phyloP scores from a whole-genome alignment of 495 filamentous ascomycete species.

The Penicillium coprophilum region DNA sequence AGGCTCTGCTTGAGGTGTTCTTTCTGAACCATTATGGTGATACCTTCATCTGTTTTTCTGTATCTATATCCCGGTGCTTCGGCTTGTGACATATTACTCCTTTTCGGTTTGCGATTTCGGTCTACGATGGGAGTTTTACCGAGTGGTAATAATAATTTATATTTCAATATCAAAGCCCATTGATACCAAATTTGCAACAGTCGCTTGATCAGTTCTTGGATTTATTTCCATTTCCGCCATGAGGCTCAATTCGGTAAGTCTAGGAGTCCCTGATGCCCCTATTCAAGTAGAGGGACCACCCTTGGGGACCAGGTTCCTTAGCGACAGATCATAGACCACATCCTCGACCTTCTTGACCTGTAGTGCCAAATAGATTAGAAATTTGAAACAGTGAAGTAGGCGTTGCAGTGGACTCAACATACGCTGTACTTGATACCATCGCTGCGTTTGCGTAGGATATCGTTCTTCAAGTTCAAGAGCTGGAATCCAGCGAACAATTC shows the following conservation, averaged over 20 bases:
- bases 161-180: neutral
- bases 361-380: constrained; percentile 11
- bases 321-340: constrained; percentile 89
- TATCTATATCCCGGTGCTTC: constrained; percentile 12
- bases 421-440: constrained; percentile 96
- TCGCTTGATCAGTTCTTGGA: neutral
- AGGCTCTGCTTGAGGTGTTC: neutral
- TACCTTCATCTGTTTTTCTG: constrained; percentile 13
- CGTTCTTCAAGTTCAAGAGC: constrained; percentile 95
- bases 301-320: constrained; percentile 76
- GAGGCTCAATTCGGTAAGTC: neutral
- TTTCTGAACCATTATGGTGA: constrained; percentile 11
- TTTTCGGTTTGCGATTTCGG: neutral
- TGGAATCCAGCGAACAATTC: constrained; percentile 95
- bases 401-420: constrained; percentile 21
- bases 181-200: neutral
- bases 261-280: neutral
- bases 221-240: neutral
- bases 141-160: constrained; percentile 3
- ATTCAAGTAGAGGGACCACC: constrained; percentile 21
- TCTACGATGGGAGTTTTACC: neutral
- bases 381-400: neutral
- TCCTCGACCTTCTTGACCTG: constrained; percentile 95
- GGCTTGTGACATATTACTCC: neutral
- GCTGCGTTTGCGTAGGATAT: constrained; percentile 78